A percentile compares a stretch with the other conserved stretches of the same genome.
phyloP scores from a whole-genome alignment of 1,139 yeast species.

The Geotrichum fermentans region DNA sequence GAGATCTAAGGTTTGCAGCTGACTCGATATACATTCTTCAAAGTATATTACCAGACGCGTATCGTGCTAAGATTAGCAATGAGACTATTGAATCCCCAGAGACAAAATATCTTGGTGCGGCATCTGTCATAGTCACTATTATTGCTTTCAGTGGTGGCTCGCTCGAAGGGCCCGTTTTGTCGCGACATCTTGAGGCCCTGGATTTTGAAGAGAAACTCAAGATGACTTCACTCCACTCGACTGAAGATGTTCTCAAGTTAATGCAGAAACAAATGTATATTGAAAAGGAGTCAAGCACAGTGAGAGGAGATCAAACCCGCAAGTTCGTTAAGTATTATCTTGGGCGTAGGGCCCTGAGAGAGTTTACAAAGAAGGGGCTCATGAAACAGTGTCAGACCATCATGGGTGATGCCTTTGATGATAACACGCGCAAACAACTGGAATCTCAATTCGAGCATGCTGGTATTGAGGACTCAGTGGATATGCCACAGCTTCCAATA shows the following conservation, averaged over 20 bases:
- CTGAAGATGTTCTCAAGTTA: slow-evolving; percentile 10
- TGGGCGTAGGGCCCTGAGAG: slow-evolving; percentile 18
- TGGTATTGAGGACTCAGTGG: slow-evolving; percentile 7
- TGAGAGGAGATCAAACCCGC: slow-evolving; percentile 15
- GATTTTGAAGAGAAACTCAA: slow-evolving; percentile 9
- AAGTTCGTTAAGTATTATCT: slow-evolving; percentile 14
- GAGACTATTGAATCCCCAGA: slow-evolving; percentile 8
- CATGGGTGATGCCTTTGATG: slow-evolving; percentile 10
- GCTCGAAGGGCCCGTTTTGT: slow-evolving; percentile 9
- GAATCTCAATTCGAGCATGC: slow-evolving; percentile 14
- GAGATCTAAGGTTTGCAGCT: not conserved
- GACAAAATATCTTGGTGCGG: slow-evolving; percentile 17
- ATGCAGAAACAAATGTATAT: slow-evolving; percentile 15
- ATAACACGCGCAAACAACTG: slow-evolving; percentile 5
- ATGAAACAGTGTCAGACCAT: slow-evolving; percentile 7
- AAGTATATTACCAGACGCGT: slow-evolving; percentile 12
- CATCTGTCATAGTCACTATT: slow-evolving; percentile 13
- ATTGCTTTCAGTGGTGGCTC: slow-evolving; percentile 17
- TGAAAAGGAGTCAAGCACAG: slow-evolving; percentile 11
- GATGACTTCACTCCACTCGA: slow-evolving; percentile 6
- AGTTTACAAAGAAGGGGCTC: slow-evolving; percentile 17
- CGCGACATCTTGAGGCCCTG: slow-evolving; percentile 9
- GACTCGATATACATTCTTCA: slow-evolving; percentile 13
- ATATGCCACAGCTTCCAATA: slow-evolving; percentile 1
- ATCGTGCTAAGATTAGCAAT: slow-evolving; percentile 1